phyloP scores from a whole-genome alignment of 2,329 filamentous ascomycete species.

The Cladophialophora yegresii region DNA sequence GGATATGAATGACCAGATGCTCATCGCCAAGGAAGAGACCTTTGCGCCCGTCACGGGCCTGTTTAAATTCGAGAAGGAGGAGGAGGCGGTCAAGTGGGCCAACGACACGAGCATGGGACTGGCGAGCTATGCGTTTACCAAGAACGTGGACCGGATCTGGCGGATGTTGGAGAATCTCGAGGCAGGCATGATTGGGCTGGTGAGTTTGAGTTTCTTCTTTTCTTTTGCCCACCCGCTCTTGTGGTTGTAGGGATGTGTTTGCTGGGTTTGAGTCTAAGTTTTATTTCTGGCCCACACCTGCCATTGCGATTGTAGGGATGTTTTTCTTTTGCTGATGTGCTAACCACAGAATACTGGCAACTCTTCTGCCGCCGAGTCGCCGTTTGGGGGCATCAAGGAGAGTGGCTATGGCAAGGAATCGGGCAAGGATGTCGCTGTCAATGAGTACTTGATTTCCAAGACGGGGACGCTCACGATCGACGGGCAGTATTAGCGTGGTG shows the following conservation, averaged over 20 bases:
- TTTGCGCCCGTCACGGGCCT: slow-evolving; percentile 67
- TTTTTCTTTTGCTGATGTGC: not conserved
- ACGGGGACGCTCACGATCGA: slow-evolving; percentile 65
- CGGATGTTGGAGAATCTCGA: slow-evolving; percentile 67
- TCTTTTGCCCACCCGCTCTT: not conserved
- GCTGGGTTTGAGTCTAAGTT: slow-evolving; percentile 39
- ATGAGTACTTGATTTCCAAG: slow-evolving; percentile 65
- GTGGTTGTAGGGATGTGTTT: not conserved
- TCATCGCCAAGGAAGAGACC: slow-evolving; percentile 61
- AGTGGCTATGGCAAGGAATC: slow-evolving; percentile 68
- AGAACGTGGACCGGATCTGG: slow-evolving; percentile 67
- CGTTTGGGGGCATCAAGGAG: slow-evolving; percentile 69
- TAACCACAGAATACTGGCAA: slow-evolving; percentile 51
- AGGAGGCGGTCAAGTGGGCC: slow-evolving; percentile 57
- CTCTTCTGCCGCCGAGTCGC: slow-evolving; percentile 65
- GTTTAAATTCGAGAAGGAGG: slow-evolving; percentile 66
- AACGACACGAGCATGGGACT: slow-evolving; percentile 37
- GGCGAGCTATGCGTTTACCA: slow-evolving; percentile 69
- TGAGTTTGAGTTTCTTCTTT: slow-evolving; percentile 37
- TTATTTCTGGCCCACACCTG: not conserved
- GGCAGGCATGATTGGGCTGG: slow-evolving; percentile 68
- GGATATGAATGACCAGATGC: slow-evolving; percentile 61
- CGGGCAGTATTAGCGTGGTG: slow-evolving; percentile 50
- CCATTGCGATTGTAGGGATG: not conserved
- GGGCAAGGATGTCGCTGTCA: slow-evolving; percentile 66